Percentiles rank a stretch among this genome's conserved stretches.
phyloP scores from a whole-genome alignment of 805 yeast species.

The Saturnispora hagleri region DNA sequence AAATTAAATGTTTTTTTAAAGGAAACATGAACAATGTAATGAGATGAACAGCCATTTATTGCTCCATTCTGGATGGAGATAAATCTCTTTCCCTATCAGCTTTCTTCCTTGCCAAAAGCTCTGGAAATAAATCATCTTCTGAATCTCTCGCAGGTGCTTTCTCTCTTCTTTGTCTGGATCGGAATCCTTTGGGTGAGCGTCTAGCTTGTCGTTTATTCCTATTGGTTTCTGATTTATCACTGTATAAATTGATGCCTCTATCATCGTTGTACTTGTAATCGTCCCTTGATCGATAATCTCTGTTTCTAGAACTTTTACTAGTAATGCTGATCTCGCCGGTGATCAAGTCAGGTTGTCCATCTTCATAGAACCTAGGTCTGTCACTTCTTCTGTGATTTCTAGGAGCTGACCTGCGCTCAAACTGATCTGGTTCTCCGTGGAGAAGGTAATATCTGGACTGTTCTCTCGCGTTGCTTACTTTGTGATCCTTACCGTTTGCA shows the following conservation, averaged over 20 bases:
- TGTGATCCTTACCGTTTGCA: slow-evolving; percentile 45
- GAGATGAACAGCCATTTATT: not conserved
- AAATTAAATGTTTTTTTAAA: too few relatives aligned
- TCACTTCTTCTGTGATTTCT: slow-evolving; percentile 1
- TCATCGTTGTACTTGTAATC: not conserved
- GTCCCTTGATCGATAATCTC: slow-evolving; percentile 3
- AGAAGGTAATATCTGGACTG: slow-evolving; percentile 55
- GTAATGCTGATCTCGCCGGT: slow-evolving; percentile 21
- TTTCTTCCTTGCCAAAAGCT: slow-evolving; percentile 20
- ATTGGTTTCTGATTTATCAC: too few relatives aligned
- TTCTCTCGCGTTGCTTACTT: slow-evolving; percentile 46
- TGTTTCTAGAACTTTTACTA: not conserved
- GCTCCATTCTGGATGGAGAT: slow-evolving; percentile 5
- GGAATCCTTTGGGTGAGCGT: slow-evolving; percentile 6
- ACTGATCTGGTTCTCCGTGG: slow-evolving; percentile 59
- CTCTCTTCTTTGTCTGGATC: slow-evolving; percentile 10
- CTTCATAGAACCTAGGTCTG: slow-evolving; percentile 1
- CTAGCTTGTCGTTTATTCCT: not conserved
- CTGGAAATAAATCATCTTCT: slow-evolving; percentile 32
- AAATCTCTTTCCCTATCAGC: slow-evolving; percentile 3
- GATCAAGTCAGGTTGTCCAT: slow-evolving; percentile 25
- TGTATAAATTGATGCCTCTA: not conserved
- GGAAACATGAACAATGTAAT: too few relatives aligned
- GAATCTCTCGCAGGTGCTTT: slow-evolving; percentile 13
- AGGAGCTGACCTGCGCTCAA: slow-evolving; percentile 25